Evolutionary conservation across 768 basidiomycete species (phyloP), one percentile per base, ranked within the genome.

Genomic region (Erythrobasidium yunnanense): DNA sequence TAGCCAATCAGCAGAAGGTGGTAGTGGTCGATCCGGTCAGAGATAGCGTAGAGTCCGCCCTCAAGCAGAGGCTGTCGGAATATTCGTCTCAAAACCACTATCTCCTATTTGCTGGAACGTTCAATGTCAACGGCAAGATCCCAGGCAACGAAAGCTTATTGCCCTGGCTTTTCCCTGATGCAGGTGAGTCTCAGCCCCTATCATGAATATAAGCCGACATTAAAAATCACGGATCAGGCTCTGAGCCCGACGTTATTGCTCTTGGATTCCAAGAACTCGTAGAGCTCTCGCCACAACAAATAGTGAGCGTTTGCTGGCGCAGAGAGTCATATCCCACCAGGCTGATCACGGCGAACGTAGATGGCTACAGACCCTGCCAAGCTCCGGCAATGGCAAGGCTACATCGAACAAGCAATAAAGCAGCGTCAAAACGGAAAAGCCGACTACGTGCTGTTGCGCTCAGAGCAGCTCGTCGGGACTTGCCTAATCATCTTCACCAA

Each of bases 241-340:
- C 65, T 25, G 73, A 74, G 13, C 90, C 91, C 4, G 91, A 96
- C 73, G 84, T 97, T 68, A 85, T 93, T 74, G 85, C 85, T 22
- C 79, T 96, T 29, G 89, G 88, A 1, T 95, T 96, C 74, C 92
- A 99, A 76, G 95, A 99, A 76, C 91, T 99, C 57, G 95, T 99
- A 0, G 90, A 91, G 2, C 81, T 99, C 51, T 96, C 90, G n/a
- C 90, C 95, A 1, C 90, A 92, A 72, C 92, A 96, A 75, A 96
- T 99, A 46, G 81, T 96, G 17, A 50, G 50, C 32, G 2, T 51
- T 8, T 55, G 27, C 25, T 52, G 42, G 20, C 50, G 13, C 7
- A 52, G 27, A 55, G 15, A 42, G 54, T 34, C 23, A 7, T 34
- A 34, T 30, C 8, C 18, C 54, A 34, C 18, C 54, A 18, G 51